Conservation (phyloP, 345 rosid genomes). For the Dipteronia sinensis region DNA sequence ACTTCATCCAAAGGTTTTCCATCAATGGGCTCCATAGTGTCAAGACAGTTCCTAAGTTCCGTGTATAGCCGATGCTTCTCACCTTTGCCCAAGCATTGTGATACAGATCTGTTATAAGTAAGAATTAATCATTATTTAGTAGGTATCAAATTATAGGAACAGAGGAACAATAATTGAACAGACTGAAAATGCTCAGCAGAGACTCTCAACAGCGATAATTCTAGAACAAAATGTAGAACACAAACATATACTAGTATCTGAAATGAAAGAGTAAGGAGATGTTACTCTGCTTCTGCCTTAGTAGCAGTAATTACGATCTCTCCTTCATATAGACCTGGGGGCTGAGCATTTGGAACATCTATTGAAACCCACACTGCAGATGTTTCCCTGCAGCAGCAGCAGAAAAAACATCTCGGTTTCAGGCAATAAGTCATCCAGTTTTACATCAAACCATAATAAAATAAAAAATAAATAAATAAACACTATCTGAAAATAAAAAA, state of each 20-base stretch:
- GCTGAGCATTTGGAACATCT: constrained; percentile 83
- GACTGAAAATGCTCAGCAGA: neutral
- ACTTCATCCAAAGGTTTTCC: constrained; percentile 73
- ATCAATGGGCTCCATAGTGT: constrained; percentile 67
- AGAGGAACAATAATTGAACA: neutral
- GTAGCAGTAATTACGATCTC: constrained; percentile 73
- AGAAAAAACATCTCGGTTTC: constrained; percentile 23
- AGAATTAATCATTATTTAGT: constrained; percentile 11
- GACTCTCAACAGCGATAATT: neutral
- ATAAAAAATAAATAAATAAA: neutral
- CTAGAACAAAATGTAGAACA: neutral
- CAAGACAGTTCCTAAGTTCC: constrained; percentile 73
- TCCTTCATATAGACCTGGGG: constrained; percentile 92
- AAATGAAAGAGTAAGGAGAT: constrained; percentile 12
- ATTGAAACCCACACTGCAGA: constrained; percentile 85
- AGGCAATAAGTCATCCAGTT: constrained; percentile 15
- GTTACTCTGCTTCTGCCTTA: constrained; percentile 67
- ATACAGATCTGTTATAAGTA: constrained; percentile 42
- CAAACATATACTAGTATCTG: constrained; percentile 4
- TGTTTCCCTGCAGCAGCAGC: constrained; percentile 66
- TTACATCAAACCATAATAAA: constrained; percentile 2
- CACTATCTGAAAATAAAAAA: constrained; percentile 14
- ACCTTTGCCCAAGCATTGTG: constrained; percentile 49
- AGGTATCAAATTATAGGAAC: constrained; percentile 6
- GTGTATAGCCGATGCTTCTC: constrained; percentile 65